These are phyloP conservation scores for Agrostemma githago DNA, from an alignment of 148 eudicot genomes.

Conservation along the genomic window DNA sequence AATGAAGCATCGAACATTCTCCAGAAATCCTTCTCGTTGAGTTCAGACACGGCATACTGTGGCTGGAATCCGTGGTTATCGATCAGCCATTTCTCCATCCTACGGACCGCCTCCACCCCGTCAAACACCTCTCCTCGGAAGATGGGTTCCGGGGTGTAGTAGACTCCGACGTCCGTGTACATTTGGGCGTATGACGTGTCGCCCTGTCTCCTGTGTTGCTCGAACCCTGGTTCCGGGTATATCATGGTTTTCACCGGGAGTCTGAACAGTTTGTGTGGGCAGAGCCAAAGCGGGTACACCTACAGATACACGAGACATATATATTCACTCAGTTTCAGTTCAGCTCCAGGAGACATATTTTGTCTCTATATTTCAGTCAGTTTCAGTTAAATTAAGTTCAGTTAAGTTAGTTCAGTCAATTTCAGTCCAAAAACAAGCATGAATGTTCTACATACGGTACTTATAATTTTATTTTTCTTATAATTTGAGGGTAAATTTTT, in stretches of 20 bases:
- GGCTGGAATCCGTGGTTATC: conserved; percentile 87
- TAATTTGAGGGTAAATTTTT: too few species aligned
- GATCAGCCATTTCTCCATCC: conserved; percentile 72
- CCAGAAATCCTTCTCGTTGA: conserved; percentile 75
- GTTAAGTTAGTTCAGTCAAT: too few species aligned
- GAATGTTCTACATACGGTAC: too few species aligned
- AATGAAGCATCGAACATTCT: conserved; percentile 79
- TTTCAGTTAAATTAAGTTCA: too few species aligned
- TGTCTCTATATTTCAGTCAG: too few species aligned
- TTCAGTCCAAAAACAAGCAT: too few species aligned
- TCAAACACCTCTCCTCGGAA: conserved; percentile 82
- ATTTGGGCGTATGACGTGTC: conserved; percentile 79
- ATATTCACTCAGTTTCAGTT: neutral
- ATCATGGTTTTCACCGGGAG: conserved; percentile 76
- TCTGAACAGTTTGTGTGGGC: conserved; percentile 76
- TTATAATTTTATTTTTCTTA: too few species aligned
- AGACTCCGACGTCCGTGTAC: conserved; percentile 89
- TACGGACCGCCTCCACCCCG: conserved; percentile 68
- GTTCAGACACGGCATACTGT: conserved; percentile 82
- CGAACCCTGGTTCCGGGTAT: conserved; percentile 83
- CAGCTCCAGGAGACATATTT: too few species aligned
- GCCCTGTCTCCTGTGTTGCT: conserved; percentile 63
- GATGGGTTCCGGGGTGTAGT: conserved; percentile 80
- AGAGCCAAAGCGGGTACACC: conserved; percentile 91
- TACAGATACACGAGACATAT: conserved; percentile 16